Conservation (phyloP, 371 early-diverging fungal species). For the Apophysomyces elegans region DNA sequence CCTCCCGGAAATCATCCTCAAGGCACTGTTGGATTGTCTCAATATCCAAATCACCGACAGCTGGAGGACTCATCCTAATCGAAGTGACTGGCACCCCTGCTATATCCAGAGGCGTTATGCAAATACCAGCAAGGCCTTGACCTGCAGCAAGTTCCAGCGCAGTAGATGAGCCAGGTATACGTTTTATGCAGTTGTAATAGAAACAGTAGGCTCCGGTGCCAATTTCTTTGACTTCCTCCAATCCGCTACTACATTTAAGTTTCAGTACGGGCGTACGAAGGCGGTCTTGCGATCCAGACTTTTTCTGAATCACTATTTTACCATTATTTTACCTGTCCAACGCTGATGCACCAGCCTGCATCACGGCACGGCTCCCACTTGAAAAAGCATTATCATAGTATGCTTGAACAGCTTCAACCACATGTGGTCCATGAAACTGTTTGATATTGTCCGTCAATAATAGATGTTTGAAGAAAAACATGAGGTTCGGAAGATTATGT, state of each 20-base stretch:
- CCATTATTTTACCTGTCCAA: background rate
- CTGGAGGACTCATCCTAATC: slow-evolving; percentile 14
- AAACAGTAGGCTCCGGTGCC: slow-evolving; percentile 34
- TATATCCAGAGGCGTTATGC: slow-evolving; percentile 61
- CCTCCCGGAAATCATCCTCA: slow-evolving; percentile 39
- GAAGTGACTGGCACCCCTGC: slow-evolving; percentile 40
- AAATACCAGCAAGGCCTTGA: slow-evolving; percentile 76
- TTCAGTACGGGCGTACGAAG: too few relatives aligned
- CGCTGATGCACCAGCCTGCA: background rate
- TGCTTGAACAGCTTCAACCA: slow-evolving; percentile 47
- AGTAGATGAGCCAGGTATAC: slow-evolving; percentile 41
- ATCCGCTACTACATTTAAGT: background rate
- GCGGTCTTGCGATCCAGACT: too few relatives aligned
- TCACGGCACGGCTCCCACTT: slow-evolving; percentile 10
- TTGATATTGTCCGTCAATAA: slow-evolving; percentile 55
- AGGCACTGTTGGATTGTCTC: slow-evolving; percentile 33
- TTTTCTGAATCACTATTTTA: background rate
- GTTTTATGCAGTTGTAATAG: slow-evolving; percentile 54
- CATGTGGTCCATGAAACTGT: slow-evolving; percentile 62
- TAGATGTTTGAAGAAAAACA: slow-evolving; percentile 71
- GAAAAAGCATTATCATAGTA: slow-evolving; percentile 36
- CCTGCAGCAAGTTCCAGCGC: slow-evolving; percentile 54
- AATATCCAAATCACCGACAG: slow-evolving; percentile 33
- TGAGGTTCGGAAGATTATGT: slow-evolving; percentile 58
- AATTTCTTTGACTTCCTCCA: slow-evolving; percentile 18